Base-by-base conservation (phyloP, 2,329 filamentous ascomycete genomes). In the Ploettnerulaceae sp. region DNA sequence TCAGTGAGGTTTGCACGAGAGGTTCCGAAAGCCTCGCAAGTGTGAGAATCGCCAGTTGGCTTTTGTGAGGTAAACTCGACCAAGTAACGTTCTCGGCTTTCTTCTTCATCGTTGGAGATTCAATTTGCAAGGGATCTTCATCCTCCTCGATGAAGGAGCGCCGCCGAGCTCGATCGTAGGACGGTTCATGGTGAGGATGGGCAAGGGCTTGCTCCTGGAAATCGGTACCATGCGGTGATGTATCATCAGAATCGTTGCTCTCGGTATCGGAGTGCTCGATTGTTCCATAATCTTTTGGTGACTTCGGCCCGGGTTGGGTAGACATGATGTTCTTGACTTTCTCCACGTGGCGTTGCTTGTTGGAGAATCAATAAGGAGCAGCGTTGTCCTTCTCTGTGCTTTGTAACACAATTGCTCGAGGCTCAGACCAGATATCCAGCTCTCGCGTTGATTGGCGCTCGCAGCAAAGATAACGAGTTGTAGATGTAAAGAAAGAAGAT, bases 21-120 rank as follows among this genome's bases (percentile, higher is more conserved):
- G 89, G 89, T 63, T 95, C 89, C 9, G 86, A 89, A 17, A 95
- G 71, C 25, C 89, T 81, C 6, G 89, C 84, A 32, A 94, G 69
- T 0, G 84, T 89, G 44, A 95, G 73, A 50, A 95, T 82, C 18
- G 84, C 69, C 14, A 95, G 75, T 66, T 95, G 89, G 35, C 79
- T 73, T 64, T 90, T 95, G 45, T 78, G 75, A 0, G 89, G 89
- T 1, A 95, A 70, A n/a, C 84, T 81, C 25, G 68, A 69, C 88
- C 87, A 93, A 49, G 81, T 76, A 17, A 85, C 76, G 0, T 73
- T 49, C 3, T 53, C 49, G 9, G 57, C 47, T 45, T 60, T 54
- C 36, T 58, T 54, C 40, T 55, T 50, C 33, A 46, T 36, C 2
- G 40, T 49, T 3, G 52, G 51, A 7, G 55, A 41, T 6, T 61